Conservation (phyloP, 2,329 filamentous ascomycete genomes). For the Colletotrichum abscissum region DNA sequence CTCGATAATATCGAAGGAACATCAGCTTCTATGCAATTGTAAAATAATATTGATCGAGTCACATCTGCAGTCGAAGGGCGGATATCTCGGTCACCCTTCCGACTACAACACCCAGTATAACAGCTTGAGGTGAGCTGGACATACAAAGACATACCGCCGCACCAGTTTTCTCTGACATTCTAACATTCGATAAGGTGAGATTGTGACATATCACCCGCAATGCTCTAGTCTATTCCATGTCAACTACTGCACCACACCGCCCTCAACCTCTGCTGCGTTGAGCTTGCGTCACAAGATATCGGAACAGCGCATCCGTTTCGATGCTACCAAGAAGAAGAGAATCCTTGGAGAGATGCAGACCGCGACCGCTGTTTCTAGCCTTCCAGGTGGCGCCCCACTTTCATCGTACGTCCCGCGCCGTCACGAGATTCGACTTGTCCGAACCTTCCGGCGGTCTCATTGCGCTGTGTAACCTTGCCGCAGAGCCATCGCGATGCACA, state of each 20-base stretch:
- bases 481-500: background rate
- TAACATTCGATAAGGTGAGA: background rate
- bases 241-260: background rate
- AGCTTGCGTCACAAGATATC: background rate
- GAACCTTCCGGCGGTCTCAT: slow-evolving; percentile 20
- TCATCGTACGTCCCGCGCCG: slow-evolving; percentile 1
- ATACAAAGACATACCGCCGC: background rate
- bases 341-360: background rate
- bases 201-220: background rate
- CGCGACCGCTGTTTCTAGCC: slow-evolving; percentile 3
- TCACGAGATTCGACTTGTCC: slow-evolving; percentile 2
- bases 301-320: background rate
- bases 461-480: background rate
- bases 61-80: no score
- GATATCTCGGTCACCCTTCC: no score
- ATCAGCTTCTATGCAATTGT: no score
- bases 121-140: no score
- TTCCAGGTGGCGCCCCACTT: background rate
- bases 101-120: no score
- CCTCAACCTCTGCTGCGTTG: background rate
- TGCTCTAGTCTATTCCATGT: background rate
- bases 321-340: background rate
- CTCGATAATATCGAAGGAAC: no score
- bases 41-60: no score
- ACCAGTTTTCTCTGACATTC: background rate